Conservation (phyloP, 768 basidiomycete genomes). For the Coprinellus micaceus region DNA sequence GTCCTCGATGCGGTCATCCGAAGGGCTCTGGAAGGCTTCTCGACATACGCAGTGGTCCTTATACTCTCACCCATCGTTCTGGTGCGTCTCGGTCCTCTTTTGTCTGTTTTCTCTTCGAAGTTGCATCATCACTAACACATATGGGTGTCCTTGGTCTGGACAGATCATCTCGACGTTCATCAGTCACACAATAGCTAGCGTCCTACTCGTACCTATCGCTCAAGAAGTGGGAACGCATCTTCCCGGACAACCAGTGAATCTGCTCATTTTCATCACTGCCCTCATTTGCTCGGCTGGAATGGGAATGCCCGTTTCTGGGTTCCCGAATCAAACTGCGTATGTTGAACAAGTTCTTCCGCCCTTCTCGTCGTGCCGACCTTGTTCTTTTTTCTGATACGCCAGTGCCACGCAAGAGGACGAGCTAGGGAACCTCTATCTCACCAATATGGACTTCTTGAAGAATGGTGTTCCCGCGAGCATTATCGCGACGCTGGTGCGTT, state of each 20-base stretch:
- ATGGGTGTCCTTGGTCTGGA: slow-evolving; percentile 30
- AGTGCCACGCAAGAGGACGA: slow-evolving; percentile 94
- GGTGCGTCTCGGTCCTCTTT: slow-evolving; percentile 37
- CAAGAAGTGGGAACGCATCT: slow-evolving; percentile 82
- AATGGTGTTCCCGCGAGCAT: slow-evolving; percentile 94
- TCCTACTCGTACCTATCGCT: slow-evolving; percentile 95
- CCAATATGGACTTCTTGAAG: slow-evolving; percentile 86
- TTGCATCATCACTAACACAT: not conserved
- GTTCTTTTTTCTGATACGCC: slow-evolving; percentile 9
- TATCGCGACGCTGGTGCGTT: slow-evolving; percentile 73
- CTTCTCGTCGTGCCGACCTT: not conserved
- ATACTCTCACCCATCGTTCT: slow-evolving; percentile 68
- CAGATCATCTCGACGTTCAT: slow-evolving; percentile 92
- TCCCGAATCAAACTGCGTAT: slow-evolving; percentile 96
- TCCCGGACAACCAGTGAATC: slow-evolving; percentile 62
- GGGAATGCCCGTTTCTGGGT: slow-evolving; percentile 99
- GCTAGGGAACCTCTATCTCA: slow-evolving; percentile 82
- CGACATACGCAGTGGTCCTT: slow-evolving; percentile 66
- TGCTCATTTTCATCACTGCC: slow-evolving; percentile 91
- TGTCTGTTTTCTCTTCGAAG: slow-evolving; percentile 3
- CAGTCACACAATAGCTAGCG: slow-evolving; percentile 95
- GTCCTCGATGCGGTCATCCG: slow-evolving; percentile 67
- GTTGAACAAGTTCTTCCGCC: slow-evolving; percentile 28
- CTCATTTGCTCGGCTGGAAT: slow-evolving; percentile 94
- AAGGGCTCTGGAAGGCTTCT: slow-evolving; percentile 54